Percentiles rank a stretch among this genome's conserved stretches.
Conservation (phyloP, 345 rosid genomes). For the Populus euphratica region DNA sequence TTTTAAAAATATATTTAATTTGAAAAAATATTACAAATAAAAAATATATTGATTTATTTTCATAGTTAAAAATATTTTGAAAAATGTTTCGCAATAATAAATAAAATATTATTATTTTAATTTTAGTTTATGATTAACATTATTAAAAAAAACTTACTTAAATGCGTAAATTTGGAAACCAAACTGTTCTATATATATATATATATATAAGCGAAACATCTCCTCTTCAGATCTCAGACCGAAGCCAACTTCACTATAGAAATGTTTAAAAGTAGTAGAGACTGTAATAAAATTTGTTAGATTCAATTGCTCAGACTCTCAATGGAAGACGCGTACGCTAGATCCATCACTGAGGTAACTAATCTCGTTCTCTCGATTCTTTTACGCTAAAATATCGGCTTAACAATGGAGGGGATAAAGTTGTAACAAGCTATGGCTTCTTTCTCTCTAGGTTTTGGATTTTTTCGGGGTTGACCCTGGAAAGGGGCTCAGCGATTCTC, state of each 20-base stretch:
- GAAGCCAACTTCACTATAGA: neutral
- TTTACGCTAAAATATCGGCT: neutral
- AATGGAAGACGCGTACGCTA: constrained; percentile 94
- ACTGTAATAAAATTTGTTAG: neutral
- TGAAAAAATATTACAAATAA: too few species aligned
- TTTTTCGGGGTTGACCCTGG: constrained; percentile 73
- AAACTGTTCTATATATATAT: neutral
- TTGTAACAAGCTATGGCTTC: neutral
- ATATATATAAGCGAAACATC: too few species aligned
- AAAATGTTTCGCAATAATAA: too few species aligned
- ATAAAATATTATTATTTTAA: too few species aligned
- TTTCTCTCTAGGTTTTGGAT: constrained; percentile 67
- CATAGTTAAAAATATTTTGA: too few species aligned
- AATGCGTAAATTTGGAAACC: neutral
- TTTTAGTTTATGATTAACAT: too few species aligned
- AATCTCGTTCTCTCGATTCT: neutral
- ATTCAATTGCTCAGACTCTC: constrained; percentile 14
- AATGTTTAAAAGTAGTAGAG: neutral
- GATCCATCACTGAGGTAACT: constrained; percentile 87
- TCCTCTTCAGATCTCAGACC: neutral
- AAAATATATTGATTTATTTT: too few species aligned
- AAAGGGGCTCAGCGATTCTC: constrained; percentile 80
- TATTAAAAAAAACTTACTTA: too few species aligned
- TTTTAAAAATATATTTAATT: too few species aligned
- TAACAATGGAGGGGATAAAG: too few species aligned